A percentile compares a stretch with the other conserved stretches of the same genome.
Conservation (phyloP, 306 rosid genomes). For the Hippophae tibetana region DNA sequence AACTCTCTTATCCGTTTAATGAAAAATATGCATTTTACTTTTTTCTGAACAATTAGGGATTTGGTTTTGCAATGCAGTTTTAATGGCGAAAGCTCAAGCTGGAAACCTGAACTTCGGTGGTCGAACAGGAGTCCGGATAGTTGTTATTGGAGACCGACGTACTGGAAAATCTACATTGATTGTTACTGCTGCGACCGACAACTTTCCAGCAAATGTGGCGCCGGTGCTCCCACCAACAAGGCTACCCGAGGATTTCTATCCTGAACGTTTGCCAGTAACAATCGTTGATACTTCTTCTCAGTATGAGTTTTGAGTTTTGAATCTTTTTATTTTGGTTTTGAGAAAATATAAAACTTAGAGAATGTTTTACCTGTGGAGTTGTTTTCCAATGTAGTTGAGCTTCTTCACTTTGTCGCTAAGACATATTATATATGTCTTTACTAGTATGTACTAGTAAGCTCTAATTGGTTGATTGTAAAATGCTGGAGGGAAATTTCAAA, state of each 20-base stretch:
- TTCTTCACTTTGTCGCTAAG: too few relatives aligned
- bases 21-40: neutral
- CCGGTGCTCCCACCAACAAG: constrained; percentile 79
- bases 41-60: constrained; percentile 18
- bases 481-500: neutral
- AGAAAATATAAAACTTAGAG: too few relatives aligned
- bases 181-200: constrained; percentile 76
- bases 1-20: neutral
- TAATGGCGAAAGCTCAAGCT: constrained; percentile 55
- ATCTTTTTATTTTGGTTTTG: constrained; percentile 13
- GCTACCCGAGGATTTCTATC: constrained; percentile 76
- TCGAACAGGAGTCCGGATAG: constrained; percentile 68
- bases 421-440: too few relatives aligned
- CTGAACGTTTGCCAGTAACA: constrained; percentile 85
- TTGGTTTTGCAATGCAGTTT: constrained; percentile 24
- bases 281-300: constrained; percentile 88
- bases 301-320: constrained; percentile 19
- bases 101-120: constrained; percentile 43
- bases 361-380: neutral
- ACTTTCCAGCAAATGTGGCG: constrained; percentile 64
- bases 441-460: too few relatives aligned
- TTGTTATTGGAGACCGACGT: constrained; percentile 78
- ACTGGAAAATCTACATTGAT: constrained; percentile 95
- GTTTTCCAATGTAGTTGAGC: neutral
- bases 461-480: too few relatives aligned